Evolutionary conservation across 176 grass and related monocot genomes (phyloP), one percentile per base, ranked within the genome.

Genomic region (Paspalum notatum): DNA sequence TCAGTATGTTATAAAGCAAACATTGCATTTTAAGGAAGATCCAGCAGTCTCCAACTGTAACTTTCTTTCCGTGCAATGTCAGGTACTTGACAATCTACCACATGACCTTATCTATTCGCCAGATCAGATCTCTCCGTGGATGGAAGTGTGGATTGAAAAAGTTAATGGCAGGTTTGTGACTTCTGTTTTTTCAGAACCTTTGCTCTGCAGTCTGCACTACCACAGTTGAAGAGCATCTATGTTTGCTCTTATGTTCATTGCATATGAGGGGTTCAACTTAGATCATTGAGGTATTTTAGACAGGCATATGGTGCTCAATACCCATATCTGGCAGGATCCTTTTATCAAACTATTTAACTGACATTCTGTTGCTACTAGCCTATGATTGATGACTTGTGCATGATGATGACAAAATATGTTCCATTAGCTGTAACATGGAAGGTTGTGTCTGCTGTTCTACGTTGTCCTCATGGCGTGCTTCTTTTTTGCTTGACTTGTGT

Each of bases 41-140:
- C 65, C 22, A 7, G 17, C 18, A 71, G 46, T 5, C 41, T 75
- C 40, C 18, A 61, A 75, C 14, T n/a, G 37, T 81, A 89, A 85
- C 40, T 57, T 71, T 72, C 40, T 81, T 82, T 77, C 18, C 3
- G 18, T 65, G 87, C 75, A 86, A 85, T 87, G 67, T 73, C 71
- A 98, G 95, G 95, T 98, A 83, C 95, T 98, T 87, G 95, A 98
- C 85, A 98, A 98, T 89, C 90, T 95, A 57, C 95, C 90, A 46
- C 95, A 98, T 89, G 95, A 98, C 79, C 92, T 98, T 89, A 84
- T 93, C 37, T 95, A 93, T 93, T 91, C 92, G 58, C 84, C 86
- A 93, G 88, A 95, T 87, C 95, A 93, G 71, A 88, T 89, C 47
- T 93, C 90, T 85, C 84, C 85, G 84, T 95, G 90, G 95, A 95